These are phyloP conservation scores for Akanthomyces lecanii DNA, from an alignment of 2,329 filamentous ascomycete genomes.

Conservation along the genomic window DNA sequence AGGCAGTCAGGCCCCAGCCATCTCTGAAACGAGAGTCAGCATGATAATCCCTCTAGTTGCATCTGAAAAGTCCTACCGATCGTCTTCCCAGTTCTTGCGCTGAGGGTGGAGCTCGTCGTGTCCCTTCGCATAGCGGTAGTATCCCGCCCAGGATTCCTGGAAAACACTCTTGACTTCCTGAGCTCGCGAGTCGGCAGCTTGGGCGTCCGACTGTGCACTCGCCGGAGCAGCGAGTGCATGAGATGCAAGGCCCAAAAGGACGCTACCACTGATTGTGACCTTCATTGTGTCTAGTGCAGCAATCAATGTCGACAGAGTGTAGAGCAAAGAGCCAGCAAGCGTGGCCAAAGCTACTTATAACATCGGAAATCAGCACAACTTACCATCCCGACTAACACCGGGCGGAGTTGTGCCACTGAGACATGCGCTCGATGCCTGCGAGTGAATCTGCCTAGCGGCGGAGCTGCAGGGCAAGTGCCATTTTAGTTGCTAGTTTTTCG, in stretches of 20 bases:
- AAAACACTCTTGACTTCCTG: constrained; percentile 66
- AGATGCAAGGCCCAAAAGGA: background rate
- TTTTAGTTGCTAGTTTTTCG: background rate
- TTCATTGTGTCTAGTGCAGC: background rate
- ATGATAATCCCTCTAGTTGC: background rate
- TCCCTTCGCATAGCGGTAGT: constrained; percentile 69
- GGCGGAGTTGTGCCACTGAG: background rate
- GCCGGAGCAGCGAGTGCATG: background rate
- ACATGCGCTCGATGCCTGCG: background rate
- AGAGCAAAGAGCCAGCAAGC: too few species aligned
- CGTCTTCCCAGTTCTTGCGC: constrained; percentile 61
- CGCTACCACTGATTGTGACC: background rate
- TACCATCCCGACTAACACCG: background rate
- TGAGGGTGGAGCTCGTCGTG: constrained; percentile 71
- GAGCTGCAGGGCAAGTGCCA: background rate
- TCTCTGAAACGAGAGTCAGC: constrained; percentile 48
- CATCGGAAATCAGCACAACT: background rate
- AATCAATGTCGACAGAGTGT: background rate
- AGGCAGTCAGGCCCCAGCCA: constrained; percentile 77
- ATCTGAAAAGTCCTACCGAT: constrained; percentile 48
- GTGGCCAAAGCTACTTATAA: background rate
- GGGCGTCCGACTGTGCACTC: background rate
- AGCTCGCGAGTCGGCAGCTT: constrained; percentile 35
- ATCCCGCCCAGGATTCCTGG: constrained; percentile 66
- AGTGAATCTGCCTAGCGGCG: background rate